Conservation (phyloP, 805 yeast genomes). For the Metschnikowia matae region DNA sequence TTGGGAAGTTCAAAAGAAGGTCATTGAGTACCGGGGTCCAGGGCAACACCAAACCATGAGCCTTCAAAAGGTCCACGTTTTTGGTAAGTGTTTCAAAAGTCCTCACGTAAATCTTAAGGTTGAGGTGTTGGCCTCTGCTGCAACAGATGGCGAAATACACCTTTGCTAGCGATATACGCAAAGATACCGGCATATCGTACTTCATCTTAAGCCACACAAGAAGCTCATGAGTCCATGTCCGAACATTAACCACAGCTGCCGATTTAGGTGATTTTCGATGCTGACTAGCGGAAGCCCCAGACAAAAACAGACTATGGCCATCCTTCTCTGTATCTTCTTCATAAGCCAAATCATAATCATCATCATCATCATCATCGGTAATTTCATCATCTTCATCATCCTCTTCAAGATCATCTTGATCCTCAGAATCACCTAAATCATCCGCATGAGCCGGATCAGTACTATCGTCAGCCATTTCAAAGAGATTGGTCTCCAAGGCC, state of each 20-base stretch:
- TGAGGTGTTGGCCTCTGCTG: slow-evolving; percentile 65
- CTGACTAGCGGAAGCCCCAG: slow-evolving; percentile 39
- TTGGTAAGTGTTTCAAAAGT: slow-evolving; percentile 57
- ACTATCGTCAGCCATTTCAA: slow-evolving; percentile 32
- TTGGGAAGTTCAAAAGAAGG: slow-evolving; percentile 29
- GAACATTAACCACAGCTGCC: slow-evolving; percentile 68
- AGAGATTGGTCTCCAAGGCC: slow-evolving; percentile 52
- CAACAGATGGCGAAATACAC: slow-evolving; percentile 71
- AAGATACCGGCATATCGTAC: slow-evolving; percentile 67
- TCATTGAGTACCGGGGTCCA: slow-evolving; percentile 47
- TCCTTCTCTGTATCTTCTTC: slow-evolving; percentile 35
- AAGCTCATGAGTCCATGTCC: slow-evolving; percentile 86
- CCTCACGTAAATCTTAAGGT: slow-evolving; percentile 56
- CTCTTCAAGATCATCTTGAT: slow-evolving; percentile 23
- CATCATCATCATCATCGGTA: slow-evolving; percentile 43
- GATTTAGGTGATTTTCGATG: slow-evolving; percentile 62
- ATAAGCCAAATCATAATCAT: slow-evolving; percentile 14
- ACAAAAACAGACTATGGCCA: slow-evolving; percentile 32
- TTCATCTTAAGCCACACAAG: slow-evolving; percentile 74
- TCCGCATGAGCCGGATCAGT: neutral
- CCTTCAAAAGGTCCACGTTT: slow-evolving; percentile 35
- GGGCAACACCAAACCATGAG: slow-evolving; percentile 43
- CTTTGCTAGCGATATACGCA: slow-evolving; percentile 57
- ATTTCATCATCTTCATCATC: slow-evolving; percentile 36
- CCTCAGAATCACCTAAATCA: too few species aligned